Conservation (phyloP, 1,139 yeast species). For the Yamadazyma triangularis region DNA sequence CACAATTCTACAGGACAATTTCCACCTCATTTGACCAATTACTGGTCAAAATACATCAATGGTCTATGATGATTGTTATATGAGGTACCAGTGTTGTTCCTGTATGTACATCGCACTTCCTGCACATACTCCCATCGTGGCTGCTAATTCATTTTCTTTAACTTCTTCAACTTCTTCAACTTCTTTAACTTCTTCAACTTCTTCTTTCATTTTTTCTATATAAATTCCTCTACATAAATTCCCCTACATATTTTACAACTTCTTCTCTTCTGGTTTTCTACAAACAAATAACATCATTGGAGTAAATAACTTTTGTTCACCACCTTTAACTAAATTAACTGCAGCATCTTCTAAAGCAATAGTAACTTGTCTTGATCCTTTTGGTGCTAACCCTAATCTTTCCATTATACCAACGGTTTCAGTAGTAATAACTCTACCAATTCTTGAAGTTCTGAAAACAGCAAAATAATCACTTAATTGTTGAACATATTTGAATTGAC, state of each 20-base stretch:
- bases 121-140: no score
- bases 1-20: no score
- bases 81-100: no score
- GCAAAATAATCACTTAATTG: conserved; percentile 74
- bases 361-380: conserved; percentile 89
- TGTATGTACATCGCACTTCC: no score
- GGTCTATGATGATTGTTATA: no score
- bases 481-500: conserved; percentile 88
- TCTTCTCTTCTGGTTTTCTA: conserved; percentile 57
- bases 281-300: conserved; percentile 94
- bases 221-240: neutral
- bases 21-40: no score
- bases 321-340: conserved; percentile 90
- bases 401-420: conserved; percentile 77
- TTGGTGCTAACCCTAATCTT: conserved; percentile 83
- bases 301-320: conserved; percentile 80
- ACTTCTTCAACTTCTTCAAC: no score
- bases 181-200: no score
- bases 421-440: conserved; percentile 87
- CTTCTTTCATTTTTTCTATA: no score
- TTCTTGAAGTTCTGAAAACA: conserved; percentile 78
- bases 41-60: no score
- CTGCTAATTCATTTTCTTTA: no score
- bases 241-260: neutral
- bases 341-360: conserved; percentile 96